phyloP scores from a whole-genome alignment of 805 yeast genomes.

The Monosporozyma yasuniensis region DNA sequence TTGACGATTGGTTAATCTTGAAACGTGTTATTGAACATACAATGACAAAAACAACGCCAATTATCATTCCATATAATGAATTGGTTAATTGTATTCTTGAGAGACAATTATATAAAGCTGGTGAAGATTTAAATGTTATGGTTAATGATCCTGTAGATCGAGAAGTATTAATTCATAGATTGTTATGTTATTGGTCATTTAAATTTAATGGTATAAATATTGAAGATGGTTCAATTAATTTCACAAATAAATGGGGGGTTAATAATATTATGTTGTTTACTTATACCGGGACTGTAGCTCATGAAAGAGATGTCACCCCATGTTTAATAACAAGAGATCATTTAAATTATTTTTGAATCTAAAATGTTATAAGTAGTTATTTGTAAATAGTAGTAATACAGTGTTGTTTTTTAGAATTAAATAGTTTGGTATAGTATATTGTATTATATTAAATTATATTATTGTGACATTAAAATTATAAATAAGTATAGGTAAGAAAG shows the following conservation, averaged over 20 bases:
- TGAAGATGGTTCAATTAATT: constrained; percentile 27
- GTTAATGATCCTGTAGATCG: constrained; percentile 31
- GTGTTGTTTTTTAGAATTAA: too few species aligned
- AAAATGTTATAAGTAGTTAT: not conserved
- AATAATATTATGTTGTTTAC: constrained; percentile 21
- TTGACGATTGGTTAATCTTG: constrained; percentile 26
- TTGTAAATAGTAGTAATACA: not conserved
- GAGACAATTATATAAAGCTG: constrained; percentile 41
- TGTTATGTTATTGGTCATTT: constrained; percentile 33
- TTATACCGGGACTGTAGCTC: constrained; percentile 16
- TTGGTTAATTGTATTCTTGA: constrained; percentile 45
- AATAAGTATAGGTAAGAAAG: not conserved
- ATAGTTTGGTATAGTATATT: not conserved
- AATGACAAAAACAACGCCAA: constrained; percentile 1
- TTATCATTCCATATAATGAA: constrained; percentile 38
- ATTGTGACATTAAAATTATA: not conserved
- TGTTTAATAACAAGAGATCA: not conserved
- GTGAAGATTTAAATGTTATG: constrained; percentile 27
- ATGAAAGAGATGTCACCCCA: not conserved
- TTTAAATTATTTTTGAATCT: not conserved
- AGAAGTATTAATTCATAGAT: constrained; percentile 33
- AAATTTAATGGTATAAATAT: constrained; percentile 29
- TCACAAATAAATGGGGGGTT: constrained; percentile 30
- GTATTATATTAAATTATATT: not conserved
- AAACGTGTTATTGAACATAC: constrained; percentile 9